Base-by-base conservation (phyloP, 108 stramenopile species). In the Licmophora abbreviata region DNA sequence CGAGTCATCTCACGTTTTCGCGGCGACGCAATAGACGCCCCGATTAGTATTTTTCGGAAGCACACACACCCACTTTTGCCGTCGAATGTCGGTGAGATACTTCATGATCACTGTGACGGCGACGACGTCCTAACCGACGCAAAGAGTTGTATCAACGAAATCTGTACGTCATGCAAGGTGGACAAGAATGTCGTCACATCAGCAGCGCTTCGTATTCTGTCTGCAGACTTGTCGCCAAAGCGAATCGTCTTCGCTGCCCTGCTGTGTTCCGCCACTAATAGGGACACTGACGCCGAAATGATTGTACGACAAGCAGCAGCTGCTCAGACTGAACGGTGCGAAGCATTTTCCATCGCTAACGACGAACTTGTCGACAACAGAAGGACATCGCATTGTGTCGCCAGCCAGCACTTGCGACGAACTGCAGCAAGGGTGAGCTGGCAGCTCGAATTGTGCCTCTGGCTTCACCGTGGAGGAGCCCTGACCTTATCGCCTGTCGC, bases 401-500 rank as follows among this genome's bases (percentile, higher is more conserved):
- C 80, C 6, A 67, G 72, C 26, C 77, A 69, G 15, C 64, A 64
- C 35, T 45, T 59, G 9, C 59, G 80, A 24, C 68, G 69, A 29
- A 46, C 62, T 37, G 58, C 68, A 22, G 61, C 65, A 7, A 58
- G 72, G 35, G 28, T 75, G 29, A 75, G 83, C 50, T 83, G 74
- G 71, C 89, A 91, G 49, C 53, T 92, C 15, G 90, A 92, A 59
- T 32, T 88, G 10, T 92, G 85, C 44, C 56, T 92, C 15, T 88
- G 90, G 90, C 62, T 92, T 28, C 73, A 83, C 60, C 73, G 90
- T 29, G 83, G 90, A 23, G 83, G 78, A 11, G 66, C 59, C 0
- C 56, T 88, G 35, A 74, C 79, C 7, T 34, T 88, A 18, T 85
- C 83, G 21, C 56, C 64, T 7, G 33, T 69, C 38, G 81, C 79